phyloP scores from a whole-genome alignment of 2,329 filamentous ascomycete species.

The Penicillium sp. region DNA sequence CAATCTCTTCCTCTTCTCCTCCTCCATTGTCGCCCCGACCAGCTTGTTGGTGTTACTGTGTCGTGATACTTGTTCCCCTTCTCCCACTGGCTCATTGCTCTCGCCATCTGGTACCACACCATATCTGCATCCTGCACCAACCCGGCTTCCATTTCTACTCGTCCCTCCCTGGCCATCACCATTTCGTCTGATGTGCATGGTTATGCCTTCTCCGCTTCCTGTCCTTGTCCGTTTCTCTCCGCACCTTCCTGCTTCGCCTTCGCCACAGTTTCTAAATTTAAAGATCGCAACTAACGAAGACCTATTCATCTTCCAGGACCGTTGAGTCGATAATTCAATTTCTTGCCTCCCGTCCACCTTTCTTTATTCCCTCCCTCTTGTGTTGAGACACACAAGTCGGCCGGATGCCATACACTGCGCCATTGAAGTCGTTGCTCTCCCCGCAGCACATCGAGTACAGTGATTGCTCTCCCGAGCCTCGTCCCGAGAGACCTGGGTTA shows the following conservation, averaged over 20 bases:
- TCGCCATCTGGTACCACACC: conserved; percentile 20
- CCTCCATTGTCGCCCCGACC: conserved; percentile 18
- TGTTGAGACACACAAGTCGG: conserved; percentile 39
- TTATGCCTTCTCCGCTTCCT: conserved; percentile 14
- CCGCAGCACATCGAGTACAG: conserved; percentile 55
- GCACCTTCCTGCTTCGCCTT: conserved; percentile 1
- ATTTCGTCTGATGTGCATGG: conserved; percentile 19
- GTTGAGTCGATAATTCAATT: conserved; percentile 12
- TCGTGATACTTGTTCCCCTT: conserved; percentile 25
- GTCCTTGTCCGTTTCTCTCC: conserved; percentile 17
- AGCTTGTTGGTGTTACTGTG: conserved; percentile 22
- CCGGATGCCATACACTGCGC: conserved; percentile 58
- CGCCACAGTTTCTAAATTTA: conserved; percentile 16
- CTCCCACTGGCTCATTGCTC: conserved; percentile 20
- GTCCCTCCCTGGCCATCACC: conserved; percentile 6
- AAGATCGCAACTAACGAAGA: conserved; percentile 15
- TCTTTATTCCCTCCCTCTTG: conserved; percentile 24
- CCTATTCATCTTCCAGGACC: conserved; percentile 6
- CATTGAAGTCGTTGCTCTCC: conserved; percentile 60
- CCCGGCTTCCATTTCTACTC: background rate
- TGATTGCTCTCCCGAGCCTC: conserved; percentile 44
- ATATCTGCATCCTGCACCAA: conserved; percentile 26
- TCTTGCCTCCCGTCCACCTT: background rate
- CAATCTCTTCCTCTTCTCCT: background rate
- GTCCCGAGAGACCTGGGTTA: conserved; percentile 24